phyloP scores from a whole-genome alignment of 768 basidiomycete species.

The Mycena alexandri region DNA sequence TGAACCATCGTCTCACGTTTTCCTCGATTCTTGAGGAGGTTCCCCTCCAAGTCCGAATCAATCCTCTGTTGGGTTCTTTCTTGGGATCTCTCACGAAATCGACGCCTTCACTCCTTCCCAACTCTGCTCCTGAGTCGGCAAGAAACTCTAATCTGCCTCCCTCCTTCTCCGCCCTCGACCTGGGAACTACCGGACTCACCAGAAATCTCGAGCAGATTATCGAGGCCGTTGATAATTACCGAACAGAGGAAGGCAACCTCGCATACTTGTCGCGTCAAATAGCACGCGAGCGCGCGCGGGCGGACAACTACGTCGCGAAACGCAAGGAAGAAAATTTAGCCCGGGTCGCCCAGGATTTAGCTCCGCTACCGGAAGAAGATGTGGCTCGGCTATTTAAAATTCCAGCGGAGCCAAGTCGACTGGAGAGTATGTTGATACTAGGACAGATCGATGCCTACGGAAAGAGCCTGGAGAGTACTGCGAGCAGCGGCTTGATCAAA shows the following conservation, averaged over 20 bases:
- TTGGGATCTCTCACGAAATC: conserved; percentile 71
- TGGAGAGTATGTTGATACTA: conserved; percentile 88
- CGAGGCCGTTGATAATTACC: conserved; percentile 87
- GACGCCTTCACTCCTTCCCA: conserved; percentile 52
- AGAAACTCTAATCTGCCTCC: conserved; percentile 62
- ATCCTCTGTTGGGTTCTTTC: conserved; percentile 84
- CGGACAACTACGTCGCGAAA: conserved; percentile 85
- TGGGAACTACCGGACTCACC: conserved; percentile 76
- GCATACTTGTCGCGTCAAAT: conserved; percentile 92
- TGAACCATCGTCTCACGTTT: conserved; percentile 85
- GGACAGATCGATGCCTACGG: conserved; percentile 92
- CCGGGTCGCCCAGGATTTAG: conserved; percentile 85
- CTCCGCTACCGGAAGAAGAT: conserved; percentile 90
- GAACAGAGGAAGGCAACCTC: conserved; percentile 92
- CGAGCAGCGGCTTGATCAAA: conserved; percentile 79
- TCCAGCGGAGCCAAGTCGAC: conserved; percentile 86
- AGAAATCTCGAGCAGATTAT: conserved; percentile 87
- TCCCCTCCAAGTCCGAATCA: conserved; percentile 86
- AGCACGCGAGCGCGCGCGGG: conserved; percentile 83
- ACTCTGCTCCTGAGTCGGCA: conserved; percentile 54
- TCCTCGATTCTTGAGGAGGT: conserved; percentile 89
- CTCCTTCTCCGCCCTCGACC: conserved; percentile 77
- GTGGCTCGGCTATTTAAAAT: conserved; percentile 88
- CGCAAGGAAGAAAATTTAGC: conserved; percentile 89
- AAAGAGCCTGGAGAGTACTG: conserved; percentile 77